A percentile compares a stretch with the other conserved stretches of the same genome.
Evolutionary conservation across 495 filamentous ascomycete genomes (phyloP).

Genomic region (Pyronema domesticum): DNA sequence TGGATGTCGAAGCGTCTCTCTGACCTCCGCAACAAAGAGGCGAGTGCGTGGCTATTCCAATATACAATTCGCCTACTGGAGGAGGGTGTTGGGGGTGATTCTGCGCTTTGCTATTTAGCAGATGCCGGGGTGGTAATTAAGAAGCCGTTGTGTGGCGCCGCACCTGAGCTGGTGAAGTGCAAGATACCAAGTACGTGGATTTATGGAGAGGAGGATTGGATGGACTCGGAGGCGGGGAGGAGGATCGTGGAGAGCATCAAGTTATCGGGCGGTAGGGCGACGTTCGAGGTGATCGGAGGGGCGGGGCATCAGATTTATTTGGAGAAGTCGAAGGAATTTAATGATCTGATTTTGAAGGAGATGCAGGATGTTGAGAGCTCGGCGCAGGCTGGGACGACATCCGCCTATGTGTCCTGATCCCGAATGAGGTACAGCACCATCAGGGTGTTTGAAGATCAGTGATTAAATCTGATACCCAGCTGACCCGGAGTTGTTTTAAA

Average conservation of each 20-base stretch:
- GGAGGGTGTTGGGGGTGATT: slow-evolving; percentile 83
- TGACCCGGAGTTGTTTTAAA: no score
- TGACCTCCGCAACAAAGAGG: no score
- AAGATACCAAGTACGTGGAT: slow-evolving; percentile 76
- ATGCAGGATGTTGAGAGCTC: slow-evolving; percentile 51
- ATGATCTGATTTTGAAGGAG: slow-evolving; percentile 53
- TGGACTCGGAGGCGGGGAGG: slow-evolving; percentile 64
- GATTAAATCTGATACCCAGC: no score
- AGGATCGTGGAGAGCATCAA: slow-evolving; percentile 46
- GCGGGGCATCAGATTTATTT: slow-evolving; percentile 91
- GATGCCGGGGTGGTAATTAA: slow-evolving; percentile 87
- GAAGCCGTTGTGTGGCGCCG: slow-evolving; percentile 67
- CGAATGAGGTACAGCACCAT: no score
- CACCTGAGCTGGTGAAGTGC: slow-evolving; percentile 38
- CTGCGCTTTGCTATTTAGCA: slow-evolving; percentile 78
- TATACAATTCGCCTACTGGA: no score
- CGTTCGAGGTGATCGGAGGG: slow-evolving; percentile 62
- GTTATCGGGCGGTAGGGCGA: slow-evolving; percentile 42
- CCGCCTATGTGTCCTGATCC: no score
- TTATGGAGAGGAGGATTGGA: slow-evolving; percentile 97
- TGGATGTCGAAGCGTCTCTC: no score
- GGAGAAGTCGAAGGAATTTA: slow-evolving; percentile 81
- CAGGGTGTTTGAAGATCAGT: no score
- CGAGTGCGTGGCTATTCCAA: no score
- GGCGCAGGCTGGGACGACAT: slow-evolving; percentile 21